Base-by-base conservation (phyloP, 2,329 filamentous ascomycete species). In the Hymenoscyphus salicellus region DNA sequence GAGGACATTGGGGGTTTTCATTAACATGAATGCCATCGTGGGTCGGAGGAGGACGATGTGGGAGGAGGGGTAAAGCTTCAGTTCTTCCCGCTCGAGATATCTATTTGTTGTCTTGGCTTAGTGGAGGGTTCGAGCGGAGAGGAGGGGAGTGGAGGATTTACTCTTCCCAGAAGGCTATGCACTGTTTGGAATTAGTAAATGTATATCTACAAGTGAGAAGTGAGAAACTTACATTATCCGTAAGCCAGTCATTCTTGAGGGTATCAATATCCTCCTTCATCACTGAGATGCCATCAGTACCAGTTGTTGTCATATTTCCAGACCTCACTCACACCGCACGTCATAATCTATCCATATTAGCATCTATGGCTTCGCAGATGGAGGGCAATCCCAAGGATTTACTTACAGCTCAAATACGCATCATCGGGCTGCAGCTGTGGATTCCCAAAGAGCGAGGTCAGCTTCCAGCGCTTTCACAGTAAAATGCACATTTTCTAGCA, bases 81-180 rank as follows among this genome's bases (percentile, higher is more conserved):
- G 88, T 66, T 92, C 88, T 80, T 98, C 94, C 67, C 88, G 91
- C 78, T 99, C 95, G 69, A 99, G 87, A 76, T 91, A 93, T 79
- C 88, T 86, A 52, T 52, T 52, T 49, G 20, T 23, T 23, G 46
- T 52, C 46, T 52, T 52, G 20, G 46, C n/a, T 49, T 49, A 52
- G 46, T 52, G 46, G 16, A 8, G 28, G 58, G 65, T 65, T 57
- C 69, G 65, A 57, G 30, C 20, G 26, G 28, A 58, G 59, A 26
- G 61, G 60, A 43, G 46, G 55, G 30, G 65, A 70, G n/a, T 23
- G 28, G 14, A 10, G 36, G n/a, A 38, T 52, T 72, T 87, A 96
- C 84, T 98, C 94, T 84, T 98, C 91, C 94, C 95, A 99, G 76
- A 99, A 98, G 60, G 92, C 89, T 70, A 99, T 98, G 72, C 93